Base-by-base conservation (phyloP, 257 asterid species). In the Nicotiana sylvestris region DNA sequence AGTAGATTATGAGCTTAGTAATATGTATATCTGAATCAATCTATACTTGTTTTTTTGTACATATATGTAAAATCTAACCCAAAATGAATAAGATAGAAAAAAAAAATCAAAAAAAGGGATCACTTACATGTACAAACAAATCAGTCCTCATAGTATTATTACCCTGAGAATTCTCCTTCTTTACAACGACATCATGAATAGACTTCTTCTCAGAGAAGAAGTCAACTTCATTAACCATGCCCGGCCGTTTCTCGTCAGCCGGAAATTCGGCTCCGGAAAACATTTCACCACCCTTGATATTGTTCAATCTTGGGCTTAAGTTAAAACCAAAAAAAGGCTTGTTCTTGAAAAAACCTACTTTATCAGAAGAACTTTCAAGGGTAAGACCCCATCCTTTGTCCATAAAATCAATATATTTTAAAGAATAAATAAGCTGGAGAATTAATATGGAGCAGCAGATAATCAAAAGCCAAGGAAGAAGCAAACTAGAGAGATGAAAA, bases 321-420 rank as follows among this genome's bases (percentile, higher is more conserved):
- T 87, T 87, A 57, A 85, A 90, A 61, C 98, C 97, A 65, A 88
- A 91, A 77, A 84, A 82, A 0, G 92, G 81, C 85, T 91, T 94
- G 81, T 72, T 91, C 2, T 79, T 87, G 56, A 95, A 92, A 72
- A 92, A 85, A 0, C 94, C 93, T 51, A 57, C 89, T 68, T 49
- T 53, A 49, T 81, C 66, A 60, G 43, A 86, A 60, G 96, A 86
- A 81, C 86, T 90, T 8, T 91, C 98, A 84, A 91, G 88, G 86
- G 98, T 85, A 25, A 91, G 91, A 76, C 95, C 91, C 93, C 97
- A 92, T 91, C 97, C 97, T 85, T 89, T 89, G 85, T 90, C 98
- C 99, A 94, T 95, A 90, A 84, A 89, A 57, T 92, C 82, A 25
- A 35, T 18, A 27, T 43, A 8, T 11, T 51, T 70, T 15, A 30